Evolutionary conservation across 306 rosid genomes (phyloP).

Genomic region (Geum urbanum): DNA sequence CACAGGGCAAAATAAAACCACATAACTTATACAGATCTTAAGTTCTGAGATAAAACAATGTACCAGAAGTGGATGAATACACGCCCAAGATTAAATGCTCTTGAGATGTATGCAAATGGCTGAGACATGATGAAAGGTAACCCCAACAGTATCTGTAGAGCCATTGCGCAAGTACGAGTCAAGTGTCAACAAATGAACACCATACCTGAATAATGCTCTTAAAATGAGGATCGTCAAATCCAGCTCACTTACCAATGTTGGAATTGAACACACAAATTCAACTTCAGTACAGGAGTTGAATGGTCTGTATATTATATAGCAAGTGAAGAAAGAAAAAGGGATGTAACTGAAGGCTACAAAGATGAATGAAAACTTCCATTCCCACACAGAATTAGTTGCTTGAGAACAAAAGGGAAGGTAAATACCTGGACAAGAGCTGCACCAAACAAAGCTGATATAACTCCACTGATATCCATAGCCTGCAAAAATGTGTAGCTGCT

Average conservation of each 20-base stretch:
- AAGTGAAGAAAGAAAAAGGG: conserved; percentile 15
- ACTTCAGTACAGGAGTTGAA: conserved; percentile 28
- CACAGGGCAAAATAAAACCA: not conserved
- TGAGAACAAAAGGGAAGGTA: conserved; percentile 11
- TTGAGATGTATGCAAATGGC: conserved; percentile 75
- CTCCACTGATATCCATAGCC: conserved; percentile 72
- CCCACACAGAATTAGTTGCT: not conserved
- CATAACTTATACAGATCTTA: conserved; percentile 14
- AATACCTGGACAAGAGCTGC: conserved; percentile 92
- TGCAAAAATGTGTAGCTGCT: conserved; percentile 26
- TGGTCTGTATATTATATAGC: conserved; percentile 22
- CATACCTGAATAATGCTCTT: conserved; percentile 32
- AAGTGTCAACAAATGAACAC: conserved; percentile 27
- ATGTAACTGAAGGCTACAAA: not conserved
- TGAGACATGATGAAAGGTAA: conserved; percentile 77
- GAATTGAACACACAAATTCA: conserved; percentile 30
- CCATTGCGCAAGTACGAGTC: conserved; percentile 39
- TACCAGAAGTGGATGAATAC: conserved; percentile 97
- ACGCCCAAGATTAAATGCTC: conserved; percentile 92
- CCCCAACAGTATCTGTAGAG: conserved; percentile 75
- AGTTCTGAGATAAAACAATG: conserved; percentile 18
- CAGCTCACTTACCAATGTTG: conserved; percentile 59
- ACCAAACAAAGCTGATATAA: conserved; percentile 68
- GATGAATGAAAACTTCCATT: conserved; percentile 10
- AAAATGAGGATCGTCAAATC: conserved; percentile 31